These are phyloP conservation scores for Ascodesmis nigricans DNA, from an alignment of 495 filamentous ascomycete genomes.

Conservation along the genomic window DNA sequence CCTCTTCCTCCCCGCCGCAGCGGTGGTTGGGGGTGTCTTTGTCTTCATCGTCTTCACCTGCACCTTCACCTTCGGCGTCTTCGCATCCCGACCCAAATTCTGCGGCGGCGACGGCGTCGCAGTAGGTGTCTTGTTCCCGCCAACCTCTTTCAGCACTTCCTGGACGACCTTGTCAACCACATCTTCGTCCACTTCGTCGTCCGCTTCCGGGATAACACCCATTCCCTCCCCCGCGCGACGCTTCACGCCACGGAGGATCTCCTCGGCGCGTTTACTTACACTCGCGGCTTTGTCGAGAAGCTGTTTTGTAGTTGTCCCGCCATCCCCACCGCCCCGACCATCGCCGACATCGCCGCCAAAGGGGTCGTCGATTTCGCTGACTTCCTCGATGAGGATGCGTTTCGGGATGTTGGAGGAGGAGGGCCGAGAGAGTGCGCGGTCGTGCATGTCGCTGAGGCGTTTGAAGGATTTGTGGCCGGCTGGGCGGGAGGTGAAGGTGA, in stretches of 20 bases:
- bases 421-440: neutral
- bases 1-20: conserved; percentile 6
- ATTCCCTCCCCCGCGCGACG: conserved; percentile 1
- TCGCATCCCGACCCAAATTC: conserved; percentile 4
- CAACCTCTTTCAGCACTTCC: neutral
- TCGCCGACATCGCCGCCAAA: neutral
- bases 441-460: neutral
- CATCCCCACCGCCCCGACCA: neutral
- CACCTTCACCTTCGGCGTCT: conserved; percentile 1
- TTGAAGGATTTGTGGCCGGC: conserved; percentile 6
- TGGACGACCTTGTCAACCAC: neutral
- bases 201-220: conserved; percentile 8
- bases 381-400: neutral
- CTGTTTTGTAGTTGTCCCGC: neutral
- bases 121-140: neutral
- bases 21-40: conserved; percentile 2
- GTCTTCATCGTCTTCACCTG: conserved; percentile 2
- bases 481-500: conserved; percentile 9
- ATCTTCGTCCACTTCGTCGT: neutral
- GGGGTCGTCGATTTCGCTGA: conserved; percentile 1
- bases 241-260: neutral
- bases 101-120: conserved; percentile 4
- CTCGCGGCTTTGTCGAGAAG: conserved; percentile 1
- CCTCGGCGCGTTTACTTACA: neutral
- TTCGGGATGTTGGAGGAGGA: neutral